Evolutionary conservation across 371 early-diverging fungal genomes (phyloP).

Genomic region (Batrachochytrium dendrobatidis): DNA sequence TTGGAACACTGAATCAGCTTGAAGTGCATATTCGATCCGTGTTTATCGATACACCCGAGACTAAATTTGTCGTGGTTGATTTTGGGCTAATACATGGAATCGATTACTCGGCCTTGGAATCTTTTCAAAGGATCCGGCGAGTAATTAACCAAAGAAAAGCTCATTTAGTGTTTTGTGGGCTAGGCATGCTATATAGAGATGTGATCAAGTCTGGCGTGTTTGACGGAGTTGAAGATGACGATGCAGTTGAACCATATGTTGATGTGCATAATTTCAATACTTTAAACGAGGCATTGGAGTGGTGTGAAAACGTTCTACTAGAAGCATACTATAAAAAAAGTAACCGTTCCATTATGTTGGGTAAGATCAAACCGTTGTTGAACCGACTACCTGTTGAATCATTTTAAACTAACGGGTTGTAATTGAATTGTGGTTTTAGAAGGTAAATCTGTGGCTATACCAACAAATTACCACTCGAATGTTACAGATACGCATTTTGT

Average conservation of each 20-base stretch:
- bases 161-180: slow-evolving; percentile 80
- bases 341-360: too few species aligned
- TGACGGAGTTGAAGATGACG: slow-evolving; percentile 34
- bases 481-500: neutral
- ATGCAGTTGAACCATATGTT: neutral
- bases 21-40: slow-evolving; percentile 66
- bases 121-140: slow-evolving; percentile 81
- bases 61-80: slow-evolving; percentile 81
- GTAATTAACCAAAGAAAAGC: slow-evolving; percentile 60
- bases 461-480: too few species aligned
- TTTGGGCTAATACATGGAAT: slow-evolving; percentile 80
- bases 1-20: slow-evolving; percentile 84
- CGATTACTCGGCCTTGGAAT: slow-evolving; percentile 93
- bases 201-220: slow-evolving; percentile 73
- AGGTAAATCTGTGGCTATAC: too few species aligned
- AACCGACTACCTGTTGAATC: too few species aligned
- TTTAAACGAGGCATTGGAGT: slow-evolving; percentile 83
- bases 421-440: too few species aligned
- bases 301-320: slow-evolving; percentile 86
- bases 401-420: too few species aligned
- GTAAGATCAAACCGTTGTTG: too few species aligned
- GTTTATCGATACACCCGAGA: slow-evolving; percentile 42
- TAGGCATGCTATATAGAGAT: slow-evolving; percentile 57
- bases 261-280: slow-evolving; percentile 60
- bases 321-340: slow-evolving; percentile 51